Evolutionary conservation across 2,329 filamentous ascomycete genomes (phyloP), one percentile per base, ranked within the genome.

Genomic region (Thelonectria rubi): DNA sequence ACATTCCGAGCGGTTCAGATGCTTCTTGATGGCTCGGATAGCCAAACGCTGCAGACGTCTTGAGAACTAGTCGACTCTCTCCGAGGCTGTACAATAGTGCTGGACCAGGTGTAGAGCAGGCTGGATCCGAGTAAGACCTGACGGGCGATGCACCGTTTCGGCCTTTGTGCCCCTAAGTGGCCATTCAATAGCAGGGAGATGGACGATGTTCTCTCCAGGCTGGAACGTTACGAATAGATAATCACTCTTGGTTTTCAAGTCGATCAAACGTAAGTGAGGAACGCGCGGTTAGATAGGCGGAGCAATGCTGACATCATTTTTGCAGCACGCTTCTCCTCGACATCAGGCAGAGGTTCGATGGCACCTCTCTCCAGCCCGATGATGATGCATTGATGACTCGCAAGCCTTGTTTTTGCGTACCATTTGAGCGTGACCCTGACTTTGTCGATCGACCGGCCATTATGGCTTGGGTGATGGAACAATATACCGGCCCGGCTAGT

Each of bases 401-500:
- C n/a, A 53, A 26, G 46, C 57, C 56, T 9, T 65, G 30, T 11
- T 63, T 63, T 3, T 42, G 26, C 18, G 39, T 71, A 6, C 71
- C 75, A 6, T 77, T 77, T 50, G 67, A 65, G 14, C 70, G 66
- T 24, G 73, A 77, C 30, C 64, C 59, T 9, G 68, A 74, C 58
- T 78, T 77, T 20, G 65, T 76, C 17, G 43, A 72, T 26, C 73
- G 71, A 6, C 70, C 60, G 5, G 65, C 69, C 32, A 67, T 77
- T 21, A 64, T 74, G 10, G 37, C 55, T 3, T 68, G 68, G 48
- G 52, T 77, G 21, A 47, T 54, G 15, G 14, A 66, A 17, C 62
- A 63, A 58, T 73, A 66, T 40, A 56, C 58, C 9, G 37, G 63
- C 12, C 62, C 65, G 2, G 42, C 53, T 1, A 46, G 53, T 2